Percentiles rank a stretch among this genome's conserved stretches.
phyloP scores from a whole-genome alignment of 2,329 filamentous ascomycete species.

The Hymenoscyphus repandus region DNA sequence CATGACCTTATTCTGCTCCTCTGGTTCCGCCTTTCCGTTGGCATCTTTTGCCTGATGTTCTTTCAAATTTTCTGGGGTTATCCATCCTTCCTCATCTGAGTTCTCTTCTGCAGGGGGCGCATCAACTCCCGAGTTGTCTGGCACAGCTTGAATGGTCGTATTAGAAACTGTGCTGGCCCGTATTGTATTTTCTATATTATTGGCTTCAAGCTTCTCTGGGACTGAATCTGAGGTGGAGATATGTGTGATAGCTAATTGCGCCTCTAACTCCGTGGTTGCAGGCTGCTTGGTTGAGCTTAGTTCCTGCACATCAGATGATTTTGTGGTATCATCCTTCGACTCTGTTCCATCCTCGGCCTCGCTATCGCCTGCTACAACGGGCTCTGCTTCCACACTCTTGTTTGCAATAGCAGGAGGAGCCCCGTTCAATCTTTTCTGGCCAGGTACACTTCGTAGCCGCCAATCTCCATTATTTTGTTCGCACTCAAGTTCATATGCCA shows the following conservation, averaged over 20 bases:
- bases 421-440: conserved; percentile 73
- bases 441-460: conserved; percentile 72
- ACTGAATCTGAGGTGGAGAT: no score
- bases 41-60: conserved; percentile 70
- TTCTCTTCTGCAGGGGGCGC: conserved; percentile 26
- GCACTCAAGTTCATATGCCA: conserved; percentile 92
- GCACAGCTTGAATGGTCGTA: background rate
- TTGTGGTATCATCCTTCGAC: background rate
- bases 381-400: conserved; percentile 22
- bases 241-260: no score
- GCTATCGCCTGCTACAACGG: conserved; percentile 3
- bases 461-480: conserved; percentile 88
- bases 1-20: conserved; percentile 57
- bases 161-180: background rate
- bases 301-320: background rate
- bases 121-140: conserved; percentile 20
- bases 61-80: conserved; percentile 87
- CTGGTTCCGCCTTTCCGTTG: conserved; percentile 41
- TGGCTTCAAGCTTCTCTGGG: no score
- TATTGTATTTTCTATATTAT: no score
- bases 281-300: background rate
- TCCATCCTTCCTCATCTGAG: conserved; percentile 74
- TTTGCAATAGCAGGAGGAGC: conserved; percentile 38
- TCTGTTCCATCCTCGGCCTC: background rate
- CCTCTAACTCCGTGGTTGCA: background rate